These are phyloP conservation scores for Mortierella sp. DNA, from an alignment of 371 early-diverging fungal genomes.

Conservation along the genomic window DNA sequence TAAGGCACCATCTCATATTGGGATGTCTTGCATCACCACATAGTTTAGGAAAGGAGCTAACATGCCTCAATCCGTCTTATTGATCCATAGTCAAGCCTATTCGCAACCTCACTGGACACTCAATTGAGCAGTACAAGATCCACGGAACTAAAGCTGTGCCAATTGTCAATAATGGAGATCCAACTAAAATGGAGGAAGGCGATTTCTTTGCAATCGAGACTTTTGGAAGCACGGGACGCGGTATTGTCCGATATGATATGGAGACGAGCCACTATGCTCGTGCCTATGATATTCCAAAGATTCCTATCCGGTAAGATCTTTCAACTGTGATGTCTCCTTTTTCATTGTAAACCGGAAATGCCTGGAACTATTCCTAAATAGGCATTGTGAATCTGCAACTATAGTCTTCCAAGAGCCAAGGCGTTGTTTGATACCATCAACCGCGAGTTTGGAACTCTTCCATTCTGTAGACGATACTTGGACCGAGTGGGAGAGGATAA, in stretches of 20 bases:
- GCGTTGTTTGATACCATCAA: conserved; percentile 89
- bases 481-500: conserved; percentile 93
- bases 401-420: conserved; percentile 83
- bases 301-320: conserved; percentile 61
- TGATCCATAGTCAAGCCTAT: conserved; percentile 86
- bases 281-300: conserved; percentile 67
- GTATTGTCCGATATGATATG: conserved; percentile 90
- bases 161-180: conserved; percentile 90
- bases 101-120: conserved; percentile 98
- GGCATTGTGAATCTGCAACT: not conserved
- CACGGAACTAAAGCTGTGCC: conserved; percentile 99
- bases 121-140: conserved; percentile 95
- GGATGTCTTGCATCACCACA: not conserved
- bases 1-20: not conserved
- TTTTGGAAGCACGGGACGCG: conserved; percentile 99
- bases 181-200: conserved; percentile 97
- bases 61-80: not conserved
- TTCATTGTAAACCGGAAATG: not conserved
- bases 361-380: no score
- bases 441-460: conserved; percentile 95
- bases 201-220: conserved; percentile 99
- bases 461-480: conserved; percentile 98
- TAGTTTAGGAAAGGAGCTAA: not conserved
- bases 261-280: conserved; percentile 97
- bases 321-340: not conserved